Evolutionary conservation across 129 eudicot species (phyloP).

Genomic region (Lonicera japonica): DNA sequence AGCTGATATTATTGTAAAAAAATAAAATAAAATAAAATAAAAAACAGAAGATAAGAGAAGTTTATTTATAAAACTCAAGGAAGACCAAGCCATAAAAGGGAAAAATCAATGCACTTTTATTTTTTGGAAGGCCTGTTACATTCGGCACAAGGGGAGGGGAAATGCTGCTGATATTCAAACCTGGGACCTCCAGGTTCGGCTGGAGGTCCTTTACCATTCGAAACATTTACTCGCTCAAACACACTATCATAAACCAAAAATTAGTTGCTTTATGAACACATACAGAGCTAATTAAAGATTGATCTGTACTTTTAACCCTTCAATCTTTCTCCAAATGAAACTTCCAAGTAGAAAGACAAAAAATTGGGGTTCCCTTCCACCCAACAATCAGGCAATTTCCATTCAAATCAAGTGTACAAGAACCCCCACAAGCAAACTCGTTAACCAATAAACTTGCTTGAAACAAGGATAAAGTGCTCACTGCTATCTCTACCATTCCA

Average conservation of each 20-base stretch:
- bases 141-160: not conserved
- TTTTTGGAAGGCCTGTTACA: too few species aligned
- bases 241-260: not conserved
- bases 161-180: not conserved
- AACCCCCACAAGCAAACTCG: slow-evolving; percentile 14
- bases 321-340: not conserved
- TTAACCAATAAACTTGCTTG: slow-evolving; percentile 27
- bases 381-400: slow-evolving; percentile 26
- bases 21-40: too few species aligned
- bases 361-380: slow-evolving; percentile 33
- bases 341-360: slow-evolving; percentile 29
- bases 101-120: too few species aligned
- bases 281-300: too few species aligned
- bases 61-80: too few species aligned
- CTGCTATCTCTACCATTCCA: too few species aligned
- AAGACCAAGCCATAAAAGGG: not conserved
- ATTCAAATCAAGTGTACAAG: slow-evolving; percentile 20
- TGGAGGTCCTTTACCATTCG: too few species aligned
- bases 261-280: not conserved
- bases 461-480: too few species aligned
- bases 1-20: too few species aligned
- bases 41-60: too few species aligned
- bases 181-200: not conserved
- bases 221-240: too few species aligned
- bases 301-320: not conserved